These are phyloP conservation scores for Quercus lobata DNA, from an alignment of 331 rosid genomes.

Conservation along the genomic window DNA sequence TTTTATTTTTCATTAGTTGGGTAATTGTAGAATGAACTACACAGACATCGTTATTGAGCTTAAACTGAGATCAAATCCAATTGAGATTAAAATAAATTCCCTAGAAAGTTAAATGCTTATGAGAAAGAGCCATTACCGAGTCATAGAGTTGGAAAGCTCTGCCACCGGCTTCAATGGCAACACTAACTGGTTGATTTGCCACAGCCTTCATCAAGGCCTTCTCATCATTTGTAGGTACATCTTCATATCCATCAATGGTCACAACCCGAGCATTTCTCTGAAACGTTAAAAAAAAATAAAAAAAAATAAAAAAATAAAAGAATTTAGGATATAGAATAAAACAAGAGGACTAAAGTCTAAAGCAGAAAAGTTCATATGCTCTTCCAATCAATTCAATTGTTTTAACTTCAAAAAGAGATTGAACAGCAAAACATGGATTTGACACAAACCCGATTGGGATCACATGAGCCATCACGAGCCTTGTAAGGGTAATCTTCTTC, in stretches of 20 bases:
- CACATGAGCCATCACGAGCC: conserved; percentile 65
- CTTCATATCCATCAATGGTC: conserved; percentile 69
- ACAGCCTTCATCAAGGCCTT: conserved; percentile 66
- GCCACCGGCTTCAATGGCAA: conserved; percentile 98
- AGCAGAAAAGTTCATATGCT: not conserved
- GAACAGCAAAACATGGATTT: not conserved
- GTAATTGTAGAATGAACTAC: not conserved
- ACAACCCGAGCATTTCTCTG: conserved; percentile 75
- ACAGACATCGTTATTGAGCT: not conserved
- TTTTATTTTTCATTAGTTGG: not conserved
- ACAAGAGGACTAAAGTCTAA: not conserved
- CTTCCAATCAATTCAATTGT: not conserved
- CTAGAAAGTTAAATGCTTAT: not conserved
- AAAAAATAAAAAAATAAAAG: not conserved
- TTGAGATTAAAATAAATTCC: not conserved
- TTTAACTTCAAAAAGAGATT: not conserved
- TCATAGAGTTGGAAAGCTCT: conserved; percentile 78
- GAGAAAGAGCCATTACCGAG: conserved; percentile 41
- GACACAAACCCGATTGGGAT: conserved; percentile 44
- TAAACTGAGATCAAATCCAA: not conserved
- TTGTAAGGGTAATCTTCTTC: conserved; percentile 73
- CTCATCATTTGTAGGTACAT: conserved; percentile 76
- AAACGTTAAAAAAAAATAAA: not conserved
- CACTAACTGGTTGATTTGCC: conserved; percentile 72
- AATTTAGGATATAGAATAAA: not conserved